Evolutionary conservation across 768 basidiomycete species (phyloP).

Genomic region (Steccherinum ochraceum): DNA sequence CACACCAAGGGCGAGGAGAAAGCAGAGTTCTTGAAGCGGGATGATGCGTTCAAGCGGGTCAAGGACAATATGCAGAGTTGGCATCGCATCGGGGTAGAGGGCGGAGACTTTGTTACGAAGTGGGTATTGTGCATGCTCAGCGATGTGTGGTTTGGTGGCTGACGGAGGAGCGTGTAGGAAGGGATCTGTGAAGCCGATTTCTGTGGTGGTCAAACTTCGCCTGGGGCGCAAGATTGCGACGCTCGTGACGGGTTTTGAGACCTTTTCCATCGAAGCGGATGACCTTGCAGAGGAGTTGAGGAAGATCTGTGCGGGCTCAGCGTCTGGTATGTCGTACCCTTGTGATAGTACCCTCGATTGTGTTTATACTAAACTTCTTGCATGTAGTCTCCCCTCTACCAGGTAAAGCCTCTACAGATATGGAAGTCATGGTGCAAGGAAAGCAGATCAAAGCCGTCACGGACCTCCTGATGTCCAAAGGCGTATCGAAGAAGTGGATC

Average conservation of each 20-base stretch:
- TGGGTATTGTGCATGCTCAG: slow-evolving; percentile 26
- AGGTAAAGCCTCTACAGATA: slow-evolving; percentile 44
- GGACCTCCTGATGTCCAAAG: slow-evolving; percentile 59
- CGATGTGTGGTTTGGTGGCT: background rate
- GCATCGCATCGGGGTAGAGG: slow-evolving; percentile 56
- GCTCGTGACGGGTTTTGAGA: slow-evolving; percentile 73
- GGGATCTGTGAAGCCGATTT: slow-evolving; percentile 65
- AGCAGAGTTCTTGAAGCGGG: slow-evolving; percentile 56
- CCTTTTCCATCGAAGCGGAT: slow-evolving; percentile 62
- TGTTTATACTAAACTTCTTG: background rate
- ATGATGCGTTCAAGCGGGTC: slow-evolving; percentile 51
- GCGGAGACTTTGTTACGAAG: slow-evolving; percentile 55
- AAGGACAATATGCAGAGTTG: slow-evolving; percentile 69
- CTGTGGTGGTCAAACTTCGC: slow-evolving; percentile 63
- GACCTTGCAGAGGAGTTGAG: slow-evolving; percentile 75
- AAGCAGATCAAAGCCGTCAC: slow-evolving; percentile 64
- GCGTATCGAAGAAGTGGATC: slow-evolving; percentile 83
- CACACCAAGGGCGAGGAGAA: slow-evolving; percentile 22
- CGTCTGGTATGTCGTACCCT: slow-evolving; percentile 48
- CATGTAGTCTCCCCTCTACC: slow-evolving; percentile 50
- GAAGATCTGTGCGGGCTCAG: slow-evolving; percentile 71
- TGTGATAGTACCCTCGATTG: background rate
- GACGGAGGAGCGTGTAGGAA: slow-evolving; percentile 43
- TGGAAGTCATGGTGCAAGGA: slow-evolving; percentile 82
- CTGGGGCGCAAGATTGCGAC: slow-evolving; percentile 77